phyloP scores from a whole-genome alignment of 176 grass and related monocot genomes.

The sorghum (Sorghum bicolor) region Sorghum_bicolor_NCBIv3 NC_012871.2:74753001-74753500 shows the following conservation, averaged over 20 bases:
- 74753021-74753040: too few relatives aligned
- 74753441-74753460: constrained; percentile 30
- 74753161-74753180: background rate
- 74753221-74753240: background rate
- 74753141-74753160: background rate
- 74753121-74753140: background rate
- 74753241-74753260: background rate
- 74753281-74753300: background rate
- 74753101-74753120: background rate
- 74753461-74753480: constrained; percentile 69
- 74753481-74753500: constrained; percentile 78
- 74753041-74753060: too few relatives aligned
- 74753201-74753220: background rate
- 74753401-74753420: background rate
- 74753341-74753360: background rate
- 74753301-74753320: background rate
- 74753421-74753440: constrained; percentile 32
- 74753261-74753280: background rate
- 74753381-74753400: background rate
- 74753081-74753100: background rate
- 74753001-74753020: too few relatives aligned
- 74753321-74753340: background rate
- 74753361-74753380: background rate
- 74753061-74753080: background rate
- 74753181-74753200: background rate